A percentile compares a stretch with the other conserved stretches of the same genome.
Evolutionary conservation across 2,329 filamentous ascomycete species (phyloP).

Genomic region (Fusarium fujikuroi): DNA sequence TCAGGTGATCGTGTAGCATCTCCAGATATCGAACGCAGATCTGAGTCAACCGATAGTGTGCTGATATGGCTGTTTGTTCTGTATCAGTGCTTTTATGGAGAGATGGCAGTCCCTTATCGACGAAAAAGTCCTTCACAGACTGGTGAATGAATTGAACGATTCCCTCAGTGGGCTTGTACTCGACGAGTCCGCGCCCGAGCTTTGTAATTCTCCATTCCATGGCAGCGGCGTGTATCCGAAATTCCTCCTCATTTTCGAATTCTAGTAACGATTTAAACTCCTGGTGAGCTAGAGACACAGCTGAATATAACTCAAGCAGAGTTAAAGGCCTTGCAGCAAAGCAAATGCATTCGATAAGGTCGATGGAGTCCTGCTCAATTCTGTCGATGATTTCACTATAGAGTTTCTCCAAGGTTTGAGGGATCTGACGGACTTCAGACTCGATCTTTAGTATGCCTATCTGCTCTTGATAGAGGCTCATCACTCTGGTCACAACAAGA

Average conservation of each 20-base stretch:
- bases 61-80: background rate
- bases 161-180: background rate
- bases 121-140: background rate
- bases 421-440: constrained; percentile 30
- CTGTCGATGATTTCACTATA: constrained; percentile 39
- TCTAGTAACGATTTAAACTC: too few species aligned
- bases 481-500: constrained; percentile 42
- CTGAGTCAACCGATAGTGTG: too few species aligned
- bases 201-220: background rate
- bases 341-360: background rate
- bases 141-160: background rate
- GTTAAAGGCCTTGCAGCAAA: background rate
- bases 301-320: background rate
- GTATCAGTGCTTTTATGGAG: background rate
- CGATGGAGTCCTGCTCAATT: constrained; percentile 20
- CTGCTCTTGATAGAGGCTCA: constrained; percentile 4
- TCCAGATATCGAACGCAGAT: background rate
- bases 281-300: background rate
- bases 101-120: background rate
- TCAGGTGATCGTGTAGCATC: fast-evolving
- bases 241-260: too few species aligned
- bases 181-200: background rate
- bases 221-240: too few species aligned
- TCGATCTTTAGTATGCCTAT: constrained; percentile 27
- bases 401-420: constrained; percentile 39